phyloP scores from a whole-genome alignment of 1,139 yeast species.

The Pichia sp. region DNA sequence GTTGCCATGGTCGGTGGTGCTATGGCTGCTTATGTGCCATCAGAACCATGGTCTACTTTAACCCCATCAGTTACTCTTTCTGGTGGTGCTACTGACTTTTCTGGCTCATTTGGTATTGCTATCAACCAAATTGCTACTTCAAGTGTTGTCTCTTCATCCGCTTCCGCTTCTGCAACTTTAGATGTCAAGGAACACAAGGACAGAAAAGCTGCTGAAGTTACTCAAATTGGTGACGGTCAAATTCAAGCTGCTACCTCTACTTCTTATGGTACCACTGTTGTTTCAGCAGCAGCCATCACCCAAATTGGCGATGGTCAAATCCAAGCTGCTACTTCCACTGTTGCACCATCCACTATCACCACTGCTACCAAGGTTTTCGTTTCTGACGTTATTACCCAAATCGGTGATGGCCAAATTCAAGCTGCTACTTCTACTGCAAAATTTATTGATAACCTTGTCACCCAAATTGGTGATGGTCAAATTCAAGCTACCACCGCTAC shows the following conservation, averaged over 20 bases:
- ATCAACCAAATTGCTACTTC: constrained; percentile 41
- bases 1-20: constrained; percentile 38
- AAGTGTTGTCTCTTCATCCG: constrained; percentile 19
- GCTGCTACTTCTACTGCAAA: constrained; percentile 27
- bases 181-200: constrained; percentile 19
- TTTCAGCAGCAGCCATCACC: constrained; percentile 24
- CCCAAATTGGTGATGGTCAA: constrained; percentile 39
- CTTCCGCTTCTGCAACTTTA: constrained; percentile 22
- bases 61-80: constrained; percentile 52
- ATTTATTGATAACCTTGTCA: constrained; percentile 21
- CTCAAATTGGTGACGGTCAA: constrained; percentile 23
- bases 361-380: constrained; percentile 16
- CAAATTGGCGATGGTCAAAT: constrained; percentile 36
- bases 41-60: constrained; percentile 67
- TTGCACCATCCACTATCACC: constrained; percentile 16
- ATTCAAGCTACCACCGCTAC: constrained; percentile 32
- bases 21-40: constrained; percentile 57
- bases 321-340: constrained; percentile 24
- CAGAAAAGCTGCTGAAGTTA: constrained; percentile 23
- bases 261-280: constrained; percentile 19
- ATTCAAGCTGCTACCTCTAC: constrained; percentile 24
- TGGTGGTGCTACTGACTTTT: constrained; percentile 56
- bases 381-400: constrained; percentile 26
- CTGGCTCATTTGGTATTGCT: constrained; percentile 61
- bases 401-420: constrained; percentile 40